phyloP scores from a whole-genome alignment of 495 filamentous ascomycete genomes.

The Neurospora tetrasperma region DNA sequence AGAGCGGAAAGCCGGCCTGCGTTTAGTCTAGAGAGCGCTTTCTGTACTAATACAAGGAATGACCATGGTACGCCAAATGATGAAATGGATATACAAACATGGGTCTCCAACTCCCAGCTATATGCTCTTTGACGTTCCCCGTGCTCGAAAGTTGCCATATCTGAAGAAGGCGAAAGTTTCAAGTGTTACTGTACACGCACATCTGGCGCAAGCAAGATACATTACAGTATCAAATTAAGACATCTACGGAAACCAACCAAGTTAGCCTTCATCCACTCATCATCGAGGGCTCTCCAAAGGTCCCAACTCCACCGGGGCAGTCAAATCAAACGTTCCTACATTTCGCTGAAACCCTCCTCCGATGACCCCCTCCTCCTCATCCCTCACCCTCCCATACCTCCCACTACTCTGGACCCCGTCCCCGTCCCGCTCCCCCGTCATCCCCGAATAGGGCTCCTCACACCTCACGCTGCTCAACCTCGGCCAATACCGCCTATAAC shows the following conservation, averaged over 20 bases:
- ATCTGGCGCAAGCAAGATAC: background rate
- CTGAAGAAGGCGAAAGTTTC: background rate
- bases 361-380: slow-evolving; percentile 21
- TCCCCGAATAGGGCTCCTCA: slow-evolving; percentile 38
- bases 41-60: slow-evolving; percentile 20
- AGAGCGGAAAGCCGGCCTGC: slow-evolving; percentile 2
- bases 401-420: background rate
- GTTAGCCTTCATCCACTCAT: background rate
- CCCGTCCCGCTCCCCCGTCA: slow-evolving; percentile 6
- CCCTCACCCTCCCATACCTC: slow-evolving; percentile 22
- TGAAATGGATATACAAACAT: background rate
- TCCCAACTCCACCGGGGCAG: slow-evolving; percentile 6
- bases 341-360: slow-evolving; percentile 6
- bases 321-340: slow-evolving; percentile 18
- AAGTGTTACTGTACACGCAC: background rate
- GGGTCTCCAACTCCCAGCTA: slow-evolving; percentile 4
- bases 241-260: background rate
- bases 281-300: slow-evolving; percentile 8
- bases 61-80: background rate
- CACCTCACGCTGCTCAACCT: slow-evolving; percentile 36
- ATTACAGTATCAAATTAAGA: background rate
- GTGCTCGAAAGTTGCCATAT: background rate
- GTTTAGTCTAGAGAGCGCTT: slow-evolving; percentile 13
- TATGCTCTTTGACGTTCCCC: background rate
- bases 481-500: slow-evolving; percentile 61